phyloP scores from a whole-genome alignment of 1,284 basidiomycete species.

The Leccinum holopus region DNA sequence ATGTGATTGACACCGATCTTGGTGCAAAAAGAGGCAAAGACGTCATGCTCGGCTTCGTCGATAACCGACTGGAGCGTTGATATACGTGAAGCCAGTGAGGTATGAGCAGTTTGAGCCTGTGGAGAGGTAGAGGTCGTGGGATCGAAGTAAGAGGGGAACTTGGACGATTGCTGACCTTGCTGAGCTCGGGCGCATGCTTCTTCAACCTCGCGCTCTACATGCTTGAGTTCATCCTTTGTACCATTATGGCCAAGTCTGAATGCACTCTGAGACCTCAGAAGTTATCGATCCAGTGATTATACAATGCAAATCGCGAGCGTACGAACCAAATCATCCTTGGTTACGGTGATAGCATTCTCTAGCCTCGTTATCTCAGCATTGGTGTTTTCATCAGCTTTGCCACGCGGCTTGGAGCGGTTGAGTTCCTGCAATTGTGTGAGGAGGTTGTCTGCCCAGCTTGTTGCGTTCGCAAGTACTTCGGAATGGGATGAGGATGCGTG shows the following conservation, averaged over 20 bases:
- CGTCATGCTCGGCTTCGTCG: constrained; percentile 75
- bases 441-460: constrained; percentile 84
- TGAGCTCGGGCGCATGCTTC: constrained; percentile 63
- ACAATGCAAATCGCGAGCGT: neutral
- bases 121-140: neutral
- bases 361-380: constrained; percentile 76
- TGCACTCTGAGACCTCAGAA: constrained; percentile 45
- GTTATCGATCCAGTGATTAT: neutral
- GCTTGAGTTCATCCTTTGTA: constrained; percentile 76
- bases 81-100: constrained; percentile 55
- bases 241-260: constrained; percentile 69
- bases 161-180: constrained; percentile 48
- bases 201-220: constrained; percentile 69
- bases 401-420: constrained; percentile 75
- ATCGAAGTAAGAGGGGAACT: neutral
- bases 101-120: constrained; percentile 55
- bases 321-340: constrained; percentile 81
- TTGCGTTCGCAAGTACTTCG: constrained; percentile 91
- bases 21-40: constrained; percentile 81
- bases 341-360: constrained; percentile 71
- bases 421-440: constrained; percentile 81
- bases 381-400: constrained; percentile 80
- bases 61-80: constrained; percentile 59
- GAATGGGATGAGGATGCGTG: constrained; percentile 4
- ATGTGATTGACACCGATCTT: constrained; percentile 83